Conservation (phyloP, 352 stramenopile genomes). For the Pythium guiyangense region DNA sequence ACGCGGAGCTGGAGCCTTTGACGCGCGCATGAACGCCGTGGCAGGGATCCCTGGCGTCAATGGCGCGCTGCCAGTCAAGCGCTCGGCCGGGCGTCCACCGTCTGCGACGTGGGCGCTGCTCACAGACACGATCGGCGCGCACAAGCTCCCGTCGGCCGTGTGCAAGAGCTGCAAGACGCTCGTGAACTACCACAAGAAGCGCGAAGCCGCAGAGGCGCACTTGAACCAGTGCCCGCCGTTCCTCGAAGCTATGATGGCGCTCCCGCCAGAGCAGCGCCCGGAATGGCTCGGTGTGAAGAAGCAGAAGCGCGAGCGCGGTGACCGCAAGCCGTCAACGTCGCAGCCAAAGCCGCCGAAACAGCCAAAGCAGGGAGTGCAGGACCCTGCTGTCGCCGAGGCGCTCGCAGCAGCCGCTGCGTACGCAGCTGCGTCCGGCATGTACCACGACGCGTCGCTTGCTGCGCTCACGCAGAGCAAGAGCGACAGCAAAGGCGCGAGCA, state of each 20-base stretch:
- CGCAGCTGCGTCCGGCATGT: background rate
- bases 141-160: constrained; percentile 3
- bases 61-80: background rate
- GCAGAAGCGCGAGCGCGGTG: background rate
- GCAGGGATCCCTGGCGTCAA: too few relatives aligned
- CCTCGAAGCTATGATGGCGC: constrained; percentile 2
- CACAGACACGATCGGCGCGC: constrained; percentile 1
- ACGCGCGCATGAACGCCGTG: too few relatives aligned
- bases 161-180: constrained; percentile 3
- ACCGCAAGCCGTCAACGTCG: background rate
- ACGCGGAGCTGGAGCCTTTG: too few relatives aligned
- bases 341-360: background rate
- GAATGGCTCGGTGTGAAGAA: constrained; percentile 6
- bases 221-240: constrained; percentile 7
- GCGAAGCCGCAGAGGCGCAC: constrained; percentile 4
- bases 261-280: background rate
- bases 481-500: background rate
- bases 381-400: background rate
- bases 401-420: background rate
- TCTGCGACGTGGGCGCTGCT: constrained; percentile 4
- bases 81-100: constrained; percentile 1
- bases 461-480: background rate
- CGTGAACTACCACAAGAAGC: constrained; percentile 6
- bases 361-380: background rate
- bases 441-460: background rate